Conservation (phyloP, 2,329 filamentous ascomycete species). For the Botrytis fabae region DNA sequence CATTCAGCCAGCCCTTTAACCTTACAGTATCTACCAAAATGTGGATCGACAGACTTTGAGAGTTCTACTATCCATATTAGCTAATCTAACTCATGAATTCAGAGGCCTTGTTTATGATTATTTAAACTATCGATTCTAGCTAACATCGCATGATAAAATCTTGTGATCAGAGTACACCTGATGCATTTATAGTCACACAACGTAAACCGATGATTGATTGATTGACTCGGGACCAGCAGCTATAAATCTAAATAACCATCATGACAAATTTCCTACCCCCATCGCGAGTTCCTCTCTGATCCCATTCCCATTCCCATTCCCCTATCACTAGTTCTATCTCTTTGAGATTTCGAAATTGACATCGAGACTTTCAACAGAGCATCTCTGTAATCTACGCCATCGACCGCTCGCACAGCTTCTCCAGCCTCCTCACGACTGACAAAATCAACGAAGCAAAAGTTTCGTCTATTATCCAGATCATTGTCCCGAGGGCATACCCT, state of each 20-base stretch:
- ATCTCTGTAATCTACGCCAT: not conserved
- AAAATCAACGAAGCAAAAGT: slow-evolving; percentile 13
- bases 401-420: not conserved
- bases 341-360: not conserved
- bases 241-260: not conserved
- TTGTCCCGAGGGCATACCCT: not conserved
- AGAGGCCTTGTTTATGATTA: rapidly evolving
- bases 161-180: not conserved
- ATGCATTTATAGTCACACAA: not conserved
- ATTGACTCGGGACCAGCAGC: not conserved
- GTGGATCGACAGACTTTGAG: not conserved
- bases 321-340: not conserved
- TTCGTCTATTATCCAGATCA: not conserved
- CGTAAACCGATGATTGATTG: not conserved
- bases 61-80: not conserved
- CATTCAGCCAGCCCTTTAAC: too few relatives aligned
- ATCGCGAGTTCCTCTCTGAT: not conserved
- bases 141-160: not conserved
- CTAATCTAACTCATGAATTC: not conserved
- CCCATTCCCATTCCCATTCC: not conserved
- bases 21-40: rapidly evolving
- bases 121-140: not conserved
- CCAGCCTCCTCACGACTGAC: not conserved
- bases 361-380: not conserved
- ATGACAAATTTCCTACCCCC: not conserved